Percentiles rank a stretch among this genome's conserved stretches.
These are phyloP conservation scores for Penicillium fimorum DNA, from an alignment of 495 filamentous ascomycete species.

Conservation along the genomic window DNA sequence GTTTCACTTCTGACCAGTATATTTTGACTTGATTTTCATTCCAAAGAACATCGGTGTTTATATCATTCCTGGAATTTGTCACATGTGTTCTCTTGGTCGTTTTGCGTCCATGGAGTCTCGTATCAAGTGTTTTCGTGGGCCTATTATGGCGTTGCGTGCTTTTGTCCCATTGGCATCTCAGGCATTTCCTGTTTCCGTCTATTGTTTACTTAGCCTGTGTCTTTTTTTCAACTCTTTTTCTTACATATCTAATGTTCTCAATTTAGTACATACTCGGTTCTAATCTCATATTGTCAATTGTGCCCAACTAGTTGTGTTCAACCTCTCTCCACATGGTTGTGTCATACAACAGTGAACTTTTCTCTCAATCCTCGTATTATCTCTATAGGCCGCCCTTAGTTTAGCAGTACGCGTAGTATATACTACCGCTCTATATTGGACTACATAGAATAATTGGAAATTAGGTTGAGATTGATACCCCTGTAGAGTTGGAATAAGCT, in stretches of 20 bases:
- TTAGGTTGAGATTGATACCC: too few relatives aligned
- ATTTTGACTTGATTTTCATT: background rate
- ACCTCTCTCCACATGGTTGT: background rate
- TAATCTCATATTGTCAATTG: conserved; percentile 6
- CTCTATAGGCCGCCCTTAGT: too few relatives aligned
- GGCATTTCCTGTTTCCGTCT: conserved; percentile 7
- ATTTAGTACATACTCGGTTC: conserved; percentile 12
- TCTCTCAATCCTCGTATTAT: too few relatives aligned
- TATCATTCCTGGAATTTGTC: background rate
- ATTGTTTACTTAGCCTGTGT: conserved; percentile 11
- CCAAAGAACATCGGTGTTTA: background rate
- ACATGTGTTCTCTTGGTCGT: conserved; percentile 2
- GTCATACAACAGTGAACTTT: too few relatives aligned
- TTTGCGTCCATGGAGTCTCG: conserved; percentile 5
- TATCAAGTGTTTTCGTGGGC: background rate
- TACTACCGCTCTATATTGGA: too few relatives aligned
- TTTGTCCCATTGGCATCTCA: conserved; percentile 6
- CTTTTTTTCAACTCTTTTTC: background rate
- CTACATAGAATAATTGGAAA: too few relatives aligned
- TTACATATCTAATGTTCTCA: conserved; percentile 12
- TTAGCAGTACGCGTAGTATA: too few relatives aligned
- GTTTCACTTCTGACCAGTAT: background rate
- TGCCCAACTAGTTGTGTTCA: background rate
- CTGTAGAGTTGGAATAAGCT: too few relatives aligned
- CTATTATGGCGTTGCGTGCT: conserved; percentile 6